Conservation (phyloP, 2,329 filamentous ascomycete species). For the Diplocarpon rosae region DNA sequence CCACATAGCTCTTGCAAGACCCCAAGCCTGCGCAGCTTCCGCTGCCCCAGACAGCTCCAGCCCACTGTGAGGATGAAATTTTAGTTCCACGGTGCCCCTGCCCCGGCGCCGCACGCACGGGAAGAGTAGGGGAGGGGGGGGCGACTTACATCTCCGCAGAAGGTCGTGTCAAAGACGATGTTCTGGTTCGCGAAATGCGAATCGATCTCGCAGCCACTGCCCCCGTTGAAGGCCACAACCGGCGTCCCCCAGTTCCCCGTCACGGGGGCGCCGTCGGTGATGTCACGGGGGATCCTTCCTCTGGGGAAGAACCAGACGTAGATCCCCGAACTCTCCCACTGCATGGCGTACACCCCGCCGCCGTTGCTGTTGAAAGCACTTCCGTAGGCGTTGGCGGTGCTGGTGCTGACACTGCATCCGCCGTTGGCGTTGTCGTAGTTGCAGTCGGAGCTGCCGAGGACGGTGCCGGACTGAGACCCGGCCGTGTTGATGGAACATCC, state of each 20-base stretch:
- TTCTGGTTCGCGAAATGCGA: constrained; percentile 56
- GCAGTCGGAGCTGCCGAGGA: constrained; percentile 31
- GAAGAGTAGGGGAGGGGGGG: background rate
- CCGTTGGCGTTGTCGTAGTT: constrained; percentile 37
- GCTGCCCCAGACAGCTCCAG: constrained; percentile 15
- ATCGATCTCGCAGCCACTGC: constrained; percentile 51
- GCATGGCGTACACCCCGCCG: constrained; percentile 60
- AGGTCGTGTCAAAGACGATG: constrained; percentile 63
- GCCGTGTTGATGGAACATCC: constrained; percentile 34
- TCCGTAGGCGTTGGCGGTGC: constrained; percentile 41
- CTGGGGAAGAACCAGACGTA: constrained; percentile 69
- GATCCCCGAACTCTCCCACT: constrained; percentile 59
- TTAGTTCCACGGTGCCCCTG: background rate
- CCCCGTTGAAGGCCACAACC: constrained; percentile 54
- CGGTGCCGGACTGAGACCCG: constrained; percentile 32
- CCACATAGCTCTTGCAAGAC: constrained; percentile 18
- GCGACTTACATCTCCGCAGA: constrained; percentile 51
- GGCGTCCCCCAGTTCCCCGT: constrained; percentile 60
- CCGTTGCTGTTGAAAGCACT: constrained; percentile 53
- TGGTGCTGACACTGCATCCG: constrained; percentile 28
- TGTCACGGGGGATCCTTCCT: constrained; percentile 52
- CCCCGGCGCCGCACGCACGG: background rate
- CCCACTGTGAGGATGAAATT: constrained; percentile 11
- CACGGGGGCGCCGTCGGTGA: constrained; percentile 43
- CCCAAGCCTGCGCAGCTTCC: constrained; percentile 10